Base-by-base conservation (phyloP, 352 stramenopile genomes). In the Pythium monospermum region DNA sequence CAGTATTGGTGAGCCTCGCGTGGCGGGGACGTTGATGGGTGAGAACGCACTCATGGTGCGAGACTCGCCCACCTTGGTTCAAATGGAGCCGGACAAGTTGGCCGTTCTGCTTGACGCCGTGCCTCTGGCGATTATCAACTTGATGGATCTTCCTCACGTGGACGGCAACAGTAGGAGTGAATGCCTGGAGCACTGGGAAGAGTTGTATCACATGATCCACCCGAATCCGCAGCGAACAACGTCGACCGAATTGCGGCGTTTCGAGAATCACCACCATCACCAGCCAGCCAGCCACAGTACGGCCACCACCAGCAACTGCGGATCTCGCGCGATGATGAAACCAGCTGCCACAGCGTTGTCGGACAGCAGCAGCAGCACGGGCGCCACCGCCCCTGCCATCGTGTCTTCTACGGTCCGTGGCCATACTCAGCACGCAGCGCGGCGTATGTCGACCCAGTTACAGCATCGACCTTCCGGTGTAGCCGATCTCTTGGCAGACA, bases 191-290 rank as follows among this genome's bases (percentile, higher is more conserved):
- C n/a, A 68, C 21, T 87, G 76, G 76, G 69, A 85, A 49, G 64
- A 56, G 10, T 41, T 87, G 2, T 70, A 78, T n/a, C 61, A 76
- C 16, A 66, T 78, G 15, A 31, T 85, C 2, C 39, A 78, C n/a
- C 59, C 61, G 0, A 66, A 53, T 7, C 53, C 53, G 3, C 45
- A 68, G 31, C 49, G 51, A 19, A 68, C 60, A 3, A 69, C 44
- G 2, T 61, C 53, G 3, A 54, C 26, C 4, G 53, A 61, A 8
- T 6, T 61, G 15, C 40, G 44, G 7, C 44, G 53, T 23, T 54
- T 46, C 16, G 44, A 61, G 25, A 6, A 23, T 10, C 8, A 10
- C 36, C 36, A 42, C 36, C 6, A 21, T 11, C 30, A n/a, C n/a
- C n/a, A n/a, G n/a, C n/a, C n/a, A n/a, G n/a, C n/a, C n/a, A n/a